These are phyloP conservation scores for Trifolium dubium DNA, from an alignment of 306 rosid species.

Conservation along the genomic window DNA sequence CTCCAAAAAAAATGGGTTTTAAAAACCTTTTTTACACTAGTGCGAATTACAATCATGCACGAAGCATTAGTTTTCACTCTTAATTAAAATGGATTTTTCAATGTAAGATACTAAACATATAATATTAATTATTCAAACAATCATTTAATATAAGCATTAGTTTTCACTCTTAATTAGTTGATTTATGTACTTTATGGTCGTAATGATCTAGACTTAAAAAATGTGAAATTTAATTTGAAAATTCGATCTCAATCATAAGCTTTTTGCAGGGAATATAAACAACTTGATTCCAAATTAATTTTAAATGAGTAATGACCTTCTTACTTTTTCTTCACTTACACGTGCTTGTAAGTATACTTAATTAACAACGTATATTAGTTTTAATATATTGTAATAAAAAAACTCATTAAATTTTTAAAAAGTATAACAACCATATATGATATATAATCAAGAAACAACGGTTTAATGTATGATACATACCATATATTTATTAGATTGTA, in stretches of 20 bases:
- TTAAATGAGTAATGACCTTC: neutral
- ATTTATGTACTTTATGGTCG: neutral
- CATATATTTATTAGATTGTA: too few species aligned
- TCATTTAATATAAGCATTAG: neutral
- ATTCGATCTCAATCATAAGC: conserved; percentile 28
- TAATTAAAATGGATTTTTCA: conserved; percentile 4
- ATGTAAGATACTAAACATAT: neutral
- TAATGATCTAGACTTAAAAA: neutral
- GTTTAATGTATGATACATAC: too few species aligned
- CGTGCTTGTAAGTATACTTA: neutral
- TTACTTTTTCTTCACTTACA: conserved; percentile 28
- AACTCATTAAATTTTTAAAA: too few species aligned
- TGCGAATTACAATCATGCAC: conserved; percentile 20
- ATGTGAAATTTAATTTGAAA: conserved; percentile 14
- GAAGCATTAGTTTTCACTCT: conserved; percentile 1
- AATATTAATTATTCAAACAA: neutral
- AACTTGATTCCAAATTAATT: conserved; percentile 42
- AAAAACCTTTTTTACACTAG: too few species aligned
- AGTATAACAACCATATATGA: too few species aligned
- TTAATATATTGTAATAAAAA: too few species aligned
- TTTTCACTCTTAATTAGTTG: conserved; percentile 7
- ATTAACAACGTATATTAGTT: too few species aligned
- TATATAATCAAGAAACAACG: too few species aligned
- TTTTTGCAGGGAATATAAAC: conserved; percentile 44
- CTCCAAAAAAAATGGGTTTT: too few species aligned